Base-by-base conservation (phyloP, 2,329 filamentous ascomycete species). In the Xylariaceae sp. region DNA sequence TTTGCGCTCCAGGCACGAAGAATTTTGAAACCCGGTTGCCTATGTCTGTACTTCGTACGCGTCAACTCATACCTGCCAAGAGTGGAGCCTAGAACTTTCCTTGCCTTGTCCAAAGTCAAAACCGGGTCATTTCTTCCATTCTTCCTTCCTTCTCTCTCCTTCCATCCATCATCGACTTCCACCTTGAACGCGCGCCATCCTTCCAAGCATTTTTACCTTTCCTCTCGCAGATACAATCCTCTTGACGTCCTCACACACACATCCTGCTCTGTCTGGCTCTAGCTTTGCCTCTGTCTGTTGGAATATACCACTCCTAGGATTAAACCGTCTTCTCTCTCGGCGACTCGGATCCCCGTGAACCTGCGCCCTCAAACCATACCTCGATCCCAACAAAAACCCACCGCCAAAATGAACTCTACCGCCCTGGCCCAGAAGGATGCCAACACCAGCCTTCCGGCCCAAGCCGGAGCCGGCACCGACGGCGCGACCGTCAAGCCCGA, bases 361-460 rank as follows among this genome's bases (percentile, higher is more conserved):
- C 18, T 15, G 5, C 23, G 11, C n/a, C 30, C 47, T 35, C 37
- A 23, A 49, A 34, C 30, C 10, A 4, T n/a, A 23, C 30, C 35
- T 11, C 49, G 56, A 35, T 10, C 9, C 23, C 44, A 47, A 23
- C 18, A 41, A 11, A 53, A 13, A 3, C 53, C 52, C 37, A 53
- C 53, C 52, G 72, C 64, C 66, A 30, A 30, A 5, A 88, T 87
- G 84, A 82, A 82, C 61, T 64, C 74, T 73, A 83, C 80, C 75
- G 76, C 87, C 67, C 85, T 90, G 74, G 77, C 78, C 67, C 77
- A 82, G 70, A 86, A 86, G 76, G 86, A 89, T 77, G 79, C 82
- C 76, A 90, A 90, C 76, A 78, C 78, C 61, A 61, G 60, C 66
- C 64, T 66, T 61, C 48, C 68, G 66, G 65, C 61, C 58, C 57